These are phyloP conservation scores for Ustilago vetiveriae DNA, from an alignment of 1,284 basidiomycete species.

Conservation along the genomic window DNA sequence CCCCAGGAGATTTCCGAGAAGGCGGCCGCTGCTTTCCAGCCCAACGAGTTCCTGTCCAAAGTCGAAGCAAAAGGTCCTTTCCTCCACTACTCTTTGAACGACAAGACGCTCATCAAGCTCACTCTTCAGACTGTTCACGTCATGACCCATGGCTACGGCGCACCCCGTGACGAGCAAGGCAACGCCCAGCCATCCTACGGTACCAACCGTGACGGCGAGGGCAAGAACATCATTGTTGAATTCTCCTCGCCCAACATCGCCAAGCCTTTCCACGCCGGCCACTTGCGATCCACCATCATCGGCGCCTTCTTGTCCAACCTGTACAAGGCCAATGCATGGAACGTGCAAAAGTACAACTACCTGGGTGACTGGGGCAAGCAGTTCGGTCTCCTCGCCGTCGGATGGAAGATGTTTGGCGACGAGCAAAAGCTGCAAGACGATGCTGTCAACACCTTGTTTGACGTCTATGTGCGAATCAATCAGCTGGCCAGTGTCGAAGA, in stretches of 20 bases:
- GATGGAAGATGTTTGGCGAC: constrained; percentile 90
- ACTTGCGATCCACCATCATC: constrained; percentile 95
- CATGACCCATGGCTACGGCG: constrained; percentile 72
- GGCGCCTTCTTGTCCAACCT: constrained; percentile 92
- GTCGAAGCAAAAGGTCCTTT: constrained; percentile 59
- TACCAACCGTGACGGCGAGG: constrained; percentile 60
- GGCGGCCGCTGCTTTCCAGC: constrained; percentile 73
- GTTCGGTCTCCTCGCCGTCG: constrained; percentile 81
- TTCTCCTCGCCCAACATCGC: constrained; percentile 98
- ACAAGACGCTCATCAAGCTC: constrained; percentile 76
- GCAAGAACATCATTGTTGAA: constrained; percentile 71
- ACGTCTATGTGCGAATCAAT: constrained; percentile 94
- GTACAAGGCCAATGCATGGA: constrained; percentile 92
- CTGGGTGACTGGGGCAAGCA: constrained; percentile 71
- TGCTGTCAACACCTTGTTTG: constrained; percentile 92
- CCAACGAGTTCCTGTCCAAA: constrained; percentile 56
- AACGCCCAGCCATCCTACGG: constrained; percentile 63
- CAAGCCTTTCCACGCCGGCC: constrained; percentile 98
- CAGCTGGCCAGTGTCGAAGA: constrained; percentile 76
- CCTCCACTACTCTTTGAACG: constrained; percentile 59
- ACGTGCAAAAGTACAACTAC: constrained; percentile 90
- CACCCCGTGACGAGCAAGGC: constrained; percentile 41
- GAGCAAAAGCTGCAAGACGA: constrained; percentile 84
- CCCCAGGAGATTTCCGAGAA: constrained; percentile 80
- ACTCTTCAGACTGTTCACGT: constrained; percentile 83